Conservation (phyloP, 2,329 filamentous ascomycete genomes). For the Drechslera avenae region DNA sequence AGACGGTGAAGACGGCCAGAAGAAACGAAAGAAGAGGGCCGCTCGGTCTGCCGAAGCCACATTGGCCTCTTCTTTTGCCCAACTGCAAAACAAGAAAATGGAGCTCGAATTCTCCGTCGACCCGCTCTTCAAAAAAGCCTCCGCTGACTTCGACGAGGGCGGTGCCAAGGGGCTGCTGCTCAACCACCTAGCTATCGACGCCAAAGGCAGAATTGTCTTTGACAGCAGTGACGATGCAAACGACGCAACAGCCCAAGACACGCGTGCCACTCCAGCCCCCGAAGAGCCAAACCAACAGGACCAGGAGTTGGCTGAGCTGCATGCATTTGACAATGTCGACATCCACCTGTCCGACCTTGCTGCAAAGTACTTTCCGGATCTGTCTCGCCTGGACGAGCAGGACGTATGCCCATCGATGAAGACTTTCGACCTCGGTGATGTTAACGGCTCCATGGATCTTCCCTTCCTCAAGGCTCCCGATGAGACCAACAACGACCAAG, state of each 20-base stretch:
- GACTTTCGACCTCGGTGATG: conserved; percentile 87
- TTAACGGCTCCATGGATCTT: conserved; percentile 82
- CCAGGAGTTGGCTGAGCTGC: conserved; percentile 45
- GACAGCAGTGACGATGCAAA: conserved; percentile 90
- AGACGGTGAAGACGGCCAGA: conserved; percentile 62
- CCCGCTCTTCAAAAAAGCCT: conserved; percentile 98
- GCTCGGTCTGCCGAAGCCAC: conserved; percentile 91
- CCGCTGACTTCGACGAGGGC: conserved; percentile 97
- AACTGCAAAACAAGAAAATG: conserved; percentile 93
- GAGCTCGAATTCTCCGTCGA: conserved; percentile 96
- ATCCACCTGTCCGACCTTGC: conserved; percentile 80
- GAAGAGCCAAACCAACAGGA: conserved; percentile 44
- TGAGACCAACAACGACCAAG: conserved; percentile 76
- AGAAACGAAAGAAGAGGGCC: conserved; percentile 75
- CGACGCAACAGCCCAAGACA: conserved; percentile 56
- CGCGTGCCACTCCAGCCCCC: conserved; percentile 53
- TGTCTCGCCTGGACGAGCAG: conserved; percentile 76
- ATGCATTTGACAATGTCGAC: conserved; percentile 64
- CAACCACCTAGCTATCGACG: conserved; percentile 96
- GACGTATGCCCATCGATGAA: conserved; percentile 96
- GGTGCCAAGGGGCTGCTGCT: conserved; percentile 93
- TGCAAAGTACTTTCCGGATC: conserved; percentile 82
- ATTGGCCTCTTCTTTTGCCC: conserved; percentile 82
- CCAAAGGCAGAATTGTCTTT: conserved; percentile 90
- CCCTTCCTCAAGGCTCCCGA: conserved; percentile 90